Evolutionary conservation across 257 asterid species (phyloP).

Genomic region (Solanum commersonii): DNA sequence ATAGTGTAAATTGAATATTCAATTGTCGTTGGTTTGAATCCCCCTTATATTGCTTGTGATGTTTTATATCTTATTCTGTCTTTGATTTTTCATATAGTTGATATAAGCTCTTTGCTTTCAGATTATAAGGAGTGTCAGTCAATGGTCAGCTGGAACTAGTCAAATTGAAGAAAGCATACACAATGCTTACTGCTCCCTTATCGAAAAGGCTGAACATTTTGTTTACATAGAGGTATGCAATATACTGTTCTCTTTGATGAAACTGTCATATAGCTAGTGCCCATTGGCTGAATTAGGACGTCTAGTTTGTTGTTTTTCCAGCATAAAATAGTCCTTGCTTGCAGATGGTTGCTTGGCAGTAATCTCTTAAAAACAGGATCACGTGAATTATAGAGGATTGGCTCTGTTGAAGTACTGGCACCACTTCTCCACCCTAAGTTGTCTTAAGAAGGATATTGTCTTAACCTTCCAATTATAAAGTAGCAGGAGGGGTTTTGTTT

Average conservation of each 20-base stretch:
- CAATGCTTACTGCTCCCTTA: slow-evolving; percentile 81
- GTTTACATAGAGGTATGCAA: slow-evolving; percentile 77
- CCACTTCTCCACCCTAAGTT: not conserved
- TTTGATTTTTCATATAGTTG: not conserved
- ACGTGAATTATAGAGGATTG: not conserved
- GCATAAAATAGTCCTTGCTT: not conserved
- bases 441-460: not conserved
- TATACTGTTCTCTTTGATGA: not conserved
- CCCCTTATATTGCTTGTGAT: not conserved
- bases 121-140: slow-evolving; percentile 91
- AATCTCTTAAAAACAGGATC: not conserved
- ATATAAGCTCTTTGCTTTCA: slow-evolving; percentile 20
- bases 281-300: not conserved
- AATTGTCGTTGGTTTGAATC: not conserved
- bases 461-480: not conserved
- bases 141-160: slow-evolving; percentile 99
- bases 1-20: not conserved
- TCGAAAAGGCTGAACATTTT: slow-evolving; percentile 85
- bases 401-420: not conserved
- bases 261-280: not conserved
- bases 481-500: not conserved
- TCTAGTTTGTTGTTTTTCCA: not conserved
- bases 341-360: not conserved
- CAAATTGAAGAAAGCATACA: slow-evolving; percentile 93
- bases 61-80: not conserved